Evolutionary conservation across 2,329 filamentous ascomycete species (phyloP).

Genomic region (Sporothrix protearum): DNA sequence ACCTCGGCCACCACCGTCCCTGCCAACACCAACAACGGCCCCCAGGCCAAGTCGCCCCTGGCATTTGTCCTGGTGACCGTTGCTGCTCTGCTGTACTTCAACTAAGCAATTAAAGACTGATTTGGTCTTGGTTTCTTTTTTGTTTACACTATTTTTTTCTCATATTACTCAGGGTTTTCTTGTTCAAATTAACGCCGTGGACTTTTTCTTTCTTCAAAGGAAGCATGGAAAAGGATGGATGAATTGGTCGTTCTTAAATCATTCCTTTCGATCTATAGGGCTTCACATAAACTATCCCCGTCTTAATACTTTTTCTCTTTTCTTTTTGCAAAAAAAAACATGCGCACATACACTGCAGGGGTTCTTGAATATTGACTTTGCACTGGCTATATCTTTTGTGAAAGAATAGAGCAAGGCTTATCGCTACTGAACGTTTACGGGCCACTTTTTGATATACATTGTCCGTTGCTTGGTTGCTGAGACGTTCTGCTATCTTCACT

Average conservation of each 20-base stretch:
- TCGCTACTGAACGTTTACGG: no score
- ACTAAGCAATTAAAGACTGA: constrained; percentile 34
- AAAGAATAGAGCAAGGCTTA: no score
- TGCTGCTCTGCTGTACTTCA: constrained; percentile 43
- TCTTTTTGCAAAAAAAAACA: constrained; percentile 11
- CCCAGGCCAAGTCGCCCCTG: constrained; percentile 40
- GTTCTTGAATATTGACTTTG: no score
- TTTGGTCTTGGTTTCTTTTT: background rate
- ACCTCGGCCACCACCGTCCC: constrained; percentile 31
- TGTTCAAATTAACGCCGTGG: background rate
- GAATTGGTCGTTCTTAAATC: background rate
- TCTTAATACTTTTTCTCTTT: background rate
- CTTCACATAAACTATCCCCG: background rate
- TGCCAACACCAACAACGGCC: constrained; percentile 38
- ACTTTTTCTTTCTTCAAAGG: constrained; percentile 4
- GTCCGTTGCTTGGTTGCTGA: no score
- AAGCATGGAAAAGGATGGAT: background rate
- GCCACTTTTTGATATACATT: background rate
- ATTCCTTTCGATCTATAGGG: background rate
- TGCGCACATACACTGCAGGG: background rate
- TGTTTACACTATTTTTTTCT: background rate
- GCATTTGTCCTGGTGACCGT: constrained; percentile 41
- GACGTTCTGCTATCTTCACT: no score
- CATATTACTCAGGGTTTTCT: background rate
- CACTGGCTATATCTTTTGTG: no score